These are phyloP conservation scores for Pythium sukuiense DNA, from an alignment of 352 stramenopile genomes.

Conservation along the genomic window DNA sequence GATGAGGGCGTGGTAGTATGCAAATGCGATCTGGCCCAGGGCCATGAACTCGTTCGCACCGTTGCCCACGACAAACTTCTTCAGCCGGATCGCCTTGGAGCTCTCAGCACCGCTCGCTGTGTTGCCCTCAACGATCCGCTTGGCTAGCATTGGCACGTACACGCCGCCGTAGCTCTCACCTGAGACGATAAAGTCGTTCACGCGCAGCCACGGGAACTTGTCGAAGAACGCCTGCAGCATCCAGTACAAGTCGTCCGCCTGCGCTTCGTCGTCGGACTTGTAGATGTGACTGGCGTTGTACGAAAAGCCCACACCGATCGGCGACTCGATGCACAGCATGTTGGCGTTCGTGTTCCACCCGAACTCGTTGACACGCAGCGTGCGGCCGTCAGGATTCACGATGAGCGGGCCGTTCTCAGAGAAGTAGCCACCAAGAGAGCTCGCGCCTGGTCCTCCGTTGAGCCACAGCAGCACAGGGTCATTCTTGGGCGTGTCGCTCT, in stretches of 20 bases:
- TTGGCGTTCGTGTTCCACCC: slow-evolving; percentile 60
- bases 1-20: too few species aligned
- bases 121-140: slow-evolving; percentile 51
- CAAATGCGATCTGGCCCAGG: too few species aligned
- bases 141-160: slow-evolving; percentile 57
- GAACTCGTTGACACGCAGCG: slow-evolving; percentile 45
- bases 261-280: slow-evolving; percentile 61
- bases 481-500: slow-evolving; percentile 32
- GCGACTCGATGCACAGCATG: slow-evolving; percentile 54
- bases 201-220: slow-evolving; percentile 77
- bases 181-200: slow-evolving; percentile 77
- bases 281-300: slow-evolving; percentile 65
- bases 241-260: slow-evolving; percentile 74
- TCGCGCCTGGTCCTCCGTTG: slow-evolving; percentile 58
- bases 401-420: slow-evolving; percentile 63
- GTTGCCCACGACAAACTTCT: too few species aligned
- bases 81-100: too few species aligned
- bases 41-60: too few species aligned
- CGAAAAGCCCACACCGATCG: slow-evolving; percentile 57
- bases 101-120: not conserved
- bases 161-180: slow-evolving; percentile 76
- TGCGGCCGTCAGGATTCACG: slow-evolving; percentile 46
- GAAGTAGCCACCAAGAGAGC: slow-evolving; percentile 54
- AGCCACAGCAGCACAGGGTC: slow-evolving; percentile 67
- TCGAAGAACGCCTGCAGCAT: slow-evolving; percentile 82